Evolutionary conservation across 1,284 basidiomycete species (phyloP), one percentile per base, ranked within the genome.

Genomic region (Rhizoctonia solani): DNA sequence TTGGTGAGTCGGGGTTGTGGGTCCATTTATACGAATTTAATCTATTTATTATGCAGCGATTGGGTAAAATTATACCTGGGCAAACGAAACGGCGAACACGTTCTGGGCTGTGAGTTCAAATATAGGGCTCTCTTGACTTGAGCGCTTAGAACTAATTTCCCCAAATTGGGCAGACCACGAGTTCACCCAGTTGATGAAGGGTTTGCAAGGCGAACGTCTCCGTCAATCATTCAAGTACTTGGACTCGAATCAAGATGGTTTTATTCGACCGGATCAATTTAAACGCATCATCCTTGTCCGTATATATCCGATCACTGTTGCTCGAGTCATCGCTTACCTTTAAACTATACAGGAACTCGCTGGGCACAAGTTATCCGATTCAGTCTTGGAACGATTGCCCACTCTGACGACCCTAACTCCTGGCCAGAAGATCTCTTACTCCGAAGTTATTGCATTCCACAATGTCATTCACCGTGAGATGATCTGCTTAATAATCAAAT

Each of bases 101-200:
- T 96, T 68, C 83, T 98, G 63, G 94, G 93, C 78, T 98, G 94
- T 93, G 75, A 75, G 89, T 82, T 30, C 25, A 16, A 34, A 19
- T 30, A 32, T 46, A 65, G 14, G 14, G 59, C 71, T 44, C 30
- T 37, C 42, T 47, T 29, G 19, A 34, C 42, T 41, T 23, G 37
- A 47, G 61, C 67, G 34, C 54, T 42, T 39, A 59, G 47, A 65
- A 66, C 68, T 73, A 14, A 54, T 50, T 52, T 39, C 23, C 42
- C 65, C 70, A 54, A 37, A 16, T 41, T 71, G 11, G 5, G n/a
- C 25, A 94, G 92, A 94, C 79, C 89, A 90, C 76, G 94, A 97
- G 79, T 97, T 97, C 79, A 96, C 93, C 37, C 92, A 93, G 79
- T 80, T 98, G 70, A 96, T 98, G 93, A 97, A 96, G 79, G 95